phyloP scores from a whole-genome alignment of 805 yeast species.

The Candida mattraensis region DNA sequence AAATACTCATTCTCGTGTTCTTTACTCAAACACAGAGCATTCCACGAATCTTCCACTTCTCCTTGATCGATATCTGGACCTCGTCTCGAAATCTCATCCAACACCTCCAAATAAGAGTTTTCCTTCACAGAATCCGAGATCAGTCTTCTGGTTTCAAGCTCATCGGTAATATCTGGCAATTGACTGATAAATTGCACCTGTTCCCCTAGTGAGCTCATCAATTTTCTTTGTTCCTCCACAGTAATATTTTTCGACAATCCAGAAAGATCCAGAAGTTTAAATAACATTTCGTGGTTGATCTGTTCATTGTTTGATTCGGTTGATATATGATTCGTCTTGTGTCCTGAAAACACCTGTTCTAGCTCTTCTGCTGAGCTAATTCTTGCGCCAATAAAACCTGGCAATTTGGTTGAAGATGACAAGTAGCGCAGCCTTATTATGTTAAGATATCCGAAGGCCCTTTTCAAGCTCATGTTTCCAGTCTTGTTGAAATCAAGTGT shows the following conservation, averaged over 20 bases:
- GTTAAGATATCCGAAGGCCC: too few species aligned
- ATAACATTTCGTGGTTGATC: slow-evolving; percentile 19
- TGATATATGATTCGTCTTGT: too few species aligned
- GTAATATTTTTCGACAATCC: slow-evolving; percentile 42
- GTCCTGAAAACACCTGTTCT: slow-evolving; percentile 28
- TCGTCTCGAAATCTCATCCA: slow-evolving; percentile 22
- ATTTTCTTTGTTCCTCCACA: slow-evolving; percentile 28
- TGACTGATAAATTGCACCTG: slow-evolving; percentile 53
- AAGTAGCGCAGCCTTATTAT: too few species aligned
- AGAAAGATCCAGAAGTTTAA: slow-evolving; percentile 44
- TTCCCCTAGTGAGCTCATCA: slow-evolving; percentile 39
- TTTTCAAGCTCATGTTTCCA: neutral
- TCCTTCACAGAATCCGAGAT: slow-evolving; percentile 23
- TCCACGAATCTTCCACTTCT: slow-evolving; percentile 44
- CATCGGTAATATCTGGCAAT: slow-evolving; percentile 36
- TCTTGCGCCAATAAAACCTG: neutral
- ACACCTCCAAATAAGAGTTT: slow-evolving; percentile 34
- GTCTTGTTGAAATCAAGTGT: neutral
- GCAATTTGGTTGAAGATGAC: too few species aligned
- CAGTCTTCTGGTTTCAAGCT: slow-evolving; percentile 25
- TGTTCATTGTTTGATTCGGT: slow-evolving; percentile 7
- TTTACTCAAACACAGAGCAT: slow-evolving; percentile 36
- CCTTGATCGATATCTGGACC: slow-evolving; percentile 36
- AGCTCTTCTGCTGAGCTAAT: slow-evolving; percentile 15
- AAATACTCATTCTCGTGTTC: slow-evolving; percentile 39